phyloP scores from a whole-genome alignment of 1,284 basidiomycete species.

The Sporisorium graminicola region DNA sequence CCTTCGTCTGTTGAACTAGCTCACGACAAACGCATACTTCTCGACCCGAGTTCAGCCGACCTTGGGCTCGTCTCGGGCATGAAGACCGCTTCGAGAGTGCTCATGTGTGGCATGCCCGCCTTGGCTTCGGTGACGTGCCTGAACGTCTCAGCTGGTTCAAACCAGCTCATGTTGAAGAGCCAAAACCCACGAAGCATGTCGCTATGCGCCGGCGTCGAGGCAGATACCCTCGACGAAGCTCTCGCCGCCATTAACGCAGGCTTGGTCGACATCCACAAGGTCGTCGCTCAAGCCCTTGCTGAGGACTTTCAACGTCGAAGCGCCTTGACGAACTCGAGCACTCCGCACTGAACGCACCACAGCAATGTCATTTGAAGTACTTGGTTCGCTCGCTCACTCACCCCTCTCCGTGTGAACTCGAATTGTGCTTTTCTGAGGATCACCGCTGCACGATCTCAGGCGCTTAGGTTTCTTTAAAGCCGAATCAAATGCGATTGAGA shows the following conservation, averaged over 20 bases:
- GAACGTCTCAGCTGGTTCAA: slow-evolving; percentile 32
- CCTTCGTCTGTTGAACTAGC: neutral
- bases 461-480: neutral
- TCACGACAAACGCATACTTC: slow-evolving; percentile 71
- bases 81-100: slow-evolving; percentile 70
- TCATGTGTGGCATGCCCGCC: slow-evolving; percentile 87
- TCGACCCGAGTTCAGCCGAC: slow-evolving; percentile 87
- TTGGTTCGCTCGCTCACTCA: neutral
- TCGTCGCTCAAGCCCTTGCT: slow-evolving; percentile 40
- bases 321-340: slow-evolving; percentile 13
- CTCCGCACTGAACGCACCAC: neutral
- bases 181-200: neutral
- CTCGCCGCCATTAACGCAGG: slow-evolving; percentile 26
- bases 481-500: slow-evolving; percentile 3
- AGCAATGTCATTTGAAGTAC: too few species aligned
- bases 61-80: slow-evolving; percentile 69
- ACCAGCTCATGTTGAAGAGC: neutral
- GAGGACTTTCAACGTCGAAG: slow-evolving; percentile 40
- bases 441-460: neutral
- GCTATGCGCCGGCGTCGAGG: slow-evolving; percentile 16
- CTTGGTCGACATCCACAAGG: slow-evolving; percentile 47
- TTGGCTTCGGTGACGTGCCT: slow-evolving; percentile 80
- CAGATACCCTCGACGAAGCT: slow-evolving; percentile 26
- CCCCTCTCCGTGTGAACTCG: neutral
- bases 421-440: neutral